phyloP scores from a whole-genome alignment of 1,284 basidiomycete species.

The Ganoderma sinense region DNA sequence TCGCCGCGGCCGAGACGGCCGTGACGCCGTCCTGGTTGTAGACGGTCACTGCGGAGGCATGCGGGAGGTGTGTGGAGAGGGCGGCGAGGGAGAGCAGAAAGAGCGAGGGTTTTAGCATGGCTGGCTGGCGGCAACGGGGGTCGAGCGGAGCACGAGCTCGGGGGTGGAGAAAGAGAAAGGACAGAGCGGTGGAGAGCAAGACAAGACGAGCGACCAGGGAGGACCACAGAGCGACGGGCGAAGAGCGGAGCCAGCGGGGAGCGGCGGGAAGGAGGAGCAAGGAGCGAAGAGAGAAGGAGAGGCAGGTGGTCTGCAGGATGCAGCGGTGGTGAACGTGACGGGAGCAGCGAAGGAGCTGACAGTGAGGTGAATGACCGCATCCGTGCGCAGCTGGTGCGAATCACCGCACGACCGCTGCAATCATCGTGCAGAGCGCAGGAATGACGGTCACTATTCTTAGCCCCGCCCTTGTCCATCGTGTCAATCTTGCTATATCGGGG shows the following conservation, averaged over 20 bases:
- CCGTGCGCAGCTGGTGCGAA: not conserved
- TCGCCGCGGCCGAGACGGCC: constrained; percentile 17
- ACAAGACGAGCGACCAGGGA: constrained; percentile 5
- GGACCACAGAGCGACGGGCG: not conserved
- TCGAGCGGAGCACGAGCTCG: not conserved
- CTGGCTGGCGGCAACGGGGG: constrained; percentile 10
- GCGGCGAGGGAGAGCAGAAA: constrained; percentile 26
- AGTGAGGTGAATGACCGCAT: not conserved
- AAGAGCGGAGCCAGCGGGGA: not conserved
- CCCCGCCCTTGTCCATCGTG: not conserved
- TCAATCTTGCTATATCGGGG: not conserved
- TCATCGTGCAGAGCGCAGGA: not conserved
- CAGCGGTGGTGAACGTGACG: not conserved
- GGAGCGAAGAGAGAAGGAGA: constrained; percentile 6
- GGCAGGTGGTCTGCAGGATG: not conserved
- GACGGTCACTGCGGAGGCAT: constrained; percentile 28
- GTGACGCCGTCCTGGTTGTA: constrained; percentile 33
- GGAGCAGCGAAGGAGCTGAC: not conserved
- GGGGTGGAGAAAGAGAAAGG: constrained; percentile 16
- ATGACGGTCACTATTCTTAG: not conserved
- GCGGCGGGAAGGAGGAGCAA: constrained; percentile 4
- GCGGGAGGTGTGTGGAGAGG: constrained; percentile 13
- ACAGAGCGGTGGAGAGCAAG: constrained; percentile 3
- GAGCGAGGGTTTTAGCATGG: constrained; percentile 27
- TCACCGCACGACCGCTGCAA: not conserved